phyloP scores from a whole-genome alignment of 768 basidiomycete genomes.

The Suillus clintonianus region DNA sequence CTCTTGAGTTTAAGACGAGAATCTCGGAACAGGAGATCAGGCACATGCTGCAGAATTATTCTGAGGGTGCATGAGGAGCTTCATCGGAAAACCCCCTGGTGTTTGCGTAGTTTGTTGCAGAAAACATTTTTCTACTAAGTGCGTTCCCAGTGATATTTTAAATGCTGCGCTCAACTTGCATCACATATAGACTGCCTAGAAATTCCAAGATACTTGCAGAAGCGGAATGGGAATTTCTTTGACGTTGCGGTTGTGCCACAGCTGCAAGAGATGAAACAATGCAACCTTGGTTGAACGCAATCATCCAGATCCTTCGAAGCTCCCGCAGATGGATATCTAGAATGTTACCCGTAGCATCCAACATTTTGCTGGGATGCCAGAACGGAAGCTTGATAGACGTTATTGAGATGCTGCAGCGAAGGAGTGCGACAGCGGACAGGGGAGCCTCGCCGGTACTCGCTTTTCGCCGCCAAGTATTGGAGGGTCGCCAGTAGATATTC shows the following conservation, averaged over 20 bases:
- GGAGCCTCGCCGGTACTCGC: not conserved
- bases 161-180: too few relatives aligned
- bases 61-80: not conserved
- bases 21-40: constrained; percentile 7
- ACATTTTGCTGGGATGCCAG: not conserved
- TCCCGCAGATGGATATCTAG: not conserved
- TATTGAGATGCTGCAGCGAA: not conserved
- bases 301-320: not conserved
- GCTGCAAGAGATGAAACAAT: too few relatives aligned
- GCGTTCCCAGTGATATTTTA: too few relatives aligned
- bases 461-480: not conserved
- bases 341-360: not conserved
- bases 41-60: not conserved
- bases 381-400: not conserved
- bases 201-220: too few relatives aligned
- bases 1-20: constrained; percentile 51
- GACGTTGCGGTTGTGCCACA: too few relatives aligned
- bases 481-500: not conserved
- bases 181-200: too few relatives aligned
- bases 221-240: too few relatives aligned
- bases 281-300: not conserved
- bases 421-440: not conserved
- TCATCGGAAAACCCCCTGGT: too few relatives aligned
- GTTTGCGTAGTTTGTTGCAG: too few relatives aligned
- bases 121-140: too few relatives aligned